Conservation (phyloP, 2,329 filamentous ascomycete genomes). For the Pezicula radicicola region DNA sequence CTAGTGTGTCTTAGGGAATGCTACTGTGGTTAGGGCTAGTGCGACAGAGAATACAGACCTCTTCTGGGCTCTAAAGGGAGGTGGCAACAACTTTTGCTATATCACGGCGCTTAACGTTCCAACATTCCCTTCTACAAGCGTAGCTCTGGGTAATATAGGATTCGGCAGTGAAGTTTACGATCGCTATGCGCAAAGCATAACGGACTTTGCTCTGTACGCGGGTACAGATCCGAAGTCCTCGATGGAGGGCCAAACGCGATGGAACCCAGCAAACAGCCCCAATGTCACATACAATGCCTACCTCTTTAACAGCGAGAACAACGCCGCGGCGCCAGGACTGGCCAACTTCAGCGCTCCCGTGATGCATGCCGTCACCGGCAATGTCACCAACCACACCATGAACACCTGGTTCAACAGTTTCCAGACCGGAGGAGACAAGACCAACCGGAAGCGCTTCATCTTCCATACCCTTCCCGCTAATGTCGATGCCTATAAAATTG, state of each 20-base stretch:
- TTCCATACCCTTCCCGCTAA: neutral
- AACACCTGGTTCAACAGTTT: neutral
- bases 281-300: constrained; percentile 1
- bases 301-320: neutral
- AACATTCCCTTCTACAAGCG: constrained; percentile 25
- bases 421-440: neutral
- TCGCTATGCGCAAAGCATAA: neutral
- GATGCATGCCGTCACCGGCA: neutral
- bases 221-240: constrained; percentile 1
- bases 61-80: constrained; percentile 37
- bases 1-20: constrained; percentile 8
- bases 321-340: neutral
- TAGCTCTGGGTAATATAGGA: neutral
- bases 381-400: neutral
- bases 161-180: neutral
- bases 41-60: constrained; percentile 29
- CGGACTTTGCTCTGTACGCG: neutral
- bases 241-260: constrained; percentile 2
- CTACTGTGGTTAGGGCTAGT: constrained; percentile 30
- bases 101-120: constrained; percentile 37
- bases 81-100: constrained; percentile 35
- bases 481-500: neutral
- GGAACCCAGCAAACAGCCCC: neutral
- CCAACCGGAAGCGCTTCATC: constrained; percentile 2
- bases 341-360: neutral